A percentile compares a stretch with the other conserved stretches of the same genome.
phyloP scores from a whole-genome alignment of 225 moss, liverwort and hornwort species.

The Pseudisothecium myosuroides region DNA sequence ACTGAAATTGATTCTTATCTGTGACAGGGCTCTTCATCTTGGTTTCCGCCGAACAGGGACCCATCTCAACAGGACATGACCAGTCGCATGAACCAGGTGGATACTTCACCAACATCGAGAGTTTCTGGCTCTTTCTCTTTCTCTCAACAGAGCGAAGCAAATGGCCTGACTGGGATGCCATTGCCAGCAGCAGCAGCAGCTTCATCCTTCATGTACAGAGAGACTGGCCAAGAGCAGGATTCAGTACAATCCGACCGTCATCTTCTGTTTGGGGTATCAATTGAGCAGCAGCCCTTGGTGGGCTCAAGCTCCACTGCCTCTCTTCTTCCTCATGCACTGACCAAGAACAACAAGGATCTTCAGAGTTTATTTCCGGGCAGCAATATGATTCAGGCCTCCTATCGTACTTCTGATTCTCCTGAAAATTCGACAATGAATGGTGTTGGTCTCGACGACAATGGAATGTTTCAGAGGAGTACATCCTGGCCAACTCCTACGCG shows the following conservation, averaged over 20 bases:
- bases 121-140: constrained; percentile 22
- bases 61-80: constrained; percentile 8
- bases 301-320: constrained; percentile 22
- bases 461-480: constrained; percentile 44
- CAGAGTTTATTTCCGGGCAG: constrained; percentile 48
- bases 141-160: constrained; percentile 22
- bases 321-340: constrained; percentile 22
- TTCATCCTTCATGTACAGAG: constrained; percentile 50
- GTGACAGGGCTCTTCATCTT: constrained; percentile 34
- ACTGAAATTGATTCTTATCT: background rate
- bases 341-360: constrained; percentile 46
- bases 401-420: constrained; percentile 37
- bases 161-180: constrained; percentile 41
- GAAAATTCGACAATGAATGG: constrained; percentile 52
- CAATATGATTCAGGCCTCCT: constrained; percentile 38
- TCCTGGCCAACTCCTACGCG: constrained; percentile 55
- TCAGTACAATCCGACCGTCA: constrained; percentile 74
- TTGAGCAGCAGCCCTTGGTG: constrained; percentile 47
- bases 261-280: constrained; percentile 82
- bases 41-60: constrained; percentile 16
- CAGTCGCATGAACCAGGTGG: constrained; percentile 23
- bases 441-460: constrained; percentile 45
- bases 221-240: constrained; percentile 69
- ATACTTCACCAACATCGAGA: constrained; percentile 36
- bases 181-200: constrained; percentile 2